These are phyloP conservation scores for Exophiala sp. DNA, from an alignment of 2,329 filamentous ascomycete species.

Conservation along the genomic window DNA sequence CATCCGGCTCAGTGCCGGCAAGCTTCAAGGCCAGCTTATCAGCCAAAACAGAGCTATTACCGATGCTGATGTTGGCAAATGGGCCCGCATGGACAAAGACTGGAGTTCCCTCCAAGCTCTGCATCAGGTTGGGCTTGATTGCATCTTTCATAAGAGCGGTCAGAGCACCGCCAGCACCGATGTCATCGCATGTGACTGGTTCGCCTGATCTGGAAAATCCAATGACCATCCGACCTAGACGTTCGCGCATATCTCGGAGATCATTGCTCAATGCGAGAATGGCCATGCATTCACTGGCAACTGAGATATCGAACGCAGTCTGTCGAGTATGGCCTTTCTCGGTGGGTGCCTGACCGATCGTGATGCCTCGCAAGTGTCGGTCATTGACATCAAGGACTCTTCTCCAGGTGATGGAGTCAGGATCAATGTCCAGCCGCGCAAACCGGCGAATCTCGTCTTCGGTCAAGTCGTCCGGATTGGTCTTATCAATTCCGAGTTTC, in stretches of 20 bases:
- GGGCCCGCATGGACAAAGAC: slow-evolving; percentile 97
- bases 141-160: slow-evolving; percentile 96
- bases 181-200: slow-evolving; percentile 90
- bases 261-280: slow-evolving; percentile 89
- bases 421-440: slow-evolving; percentile 92
- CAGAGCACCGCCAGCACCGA: slow-evolving; percentile 85
- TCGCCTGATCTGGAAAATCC: slow-evolving; percentile 80
- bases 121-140: slow-evolving; percentile 98
- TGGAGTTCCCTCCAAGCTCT: slow-evolving; percentile 91
- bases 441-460: slow-evolving; percentile 83
- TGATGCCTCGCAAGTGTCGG: slow-evolving; percentile 82
- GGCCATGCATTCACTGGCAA: slow-evolving; percentile 97
- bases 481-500: slow-evolving; percentile 95
- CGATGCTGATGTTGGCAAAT: slow-evolving; percentile 97
- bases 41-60: slow-evolving; percentile 88
- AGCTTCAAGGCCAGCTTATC: slow-evolving; percentile 96
- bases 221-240: slow-evolving; percentile 91
- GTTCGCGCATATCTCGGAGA: slow-evolving; percentile 81
- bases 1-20: slow-evolving; percentile 85
- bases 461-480: slow-evolving; percentile 82
- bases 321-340: slow-evolving; percentile 84
- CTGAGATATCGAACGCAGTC: slow-evolving; percentile 95
- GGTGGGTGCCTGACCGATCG: slow-evolving; percentile 78
- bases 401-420: slow-evolving; percentile 93
- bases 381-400: slow-evolving; percentile 97